phyloP scores from a whole-genome alignment of 192 early-diverging fungal genomes.

The Backusella westeae region DNA sequence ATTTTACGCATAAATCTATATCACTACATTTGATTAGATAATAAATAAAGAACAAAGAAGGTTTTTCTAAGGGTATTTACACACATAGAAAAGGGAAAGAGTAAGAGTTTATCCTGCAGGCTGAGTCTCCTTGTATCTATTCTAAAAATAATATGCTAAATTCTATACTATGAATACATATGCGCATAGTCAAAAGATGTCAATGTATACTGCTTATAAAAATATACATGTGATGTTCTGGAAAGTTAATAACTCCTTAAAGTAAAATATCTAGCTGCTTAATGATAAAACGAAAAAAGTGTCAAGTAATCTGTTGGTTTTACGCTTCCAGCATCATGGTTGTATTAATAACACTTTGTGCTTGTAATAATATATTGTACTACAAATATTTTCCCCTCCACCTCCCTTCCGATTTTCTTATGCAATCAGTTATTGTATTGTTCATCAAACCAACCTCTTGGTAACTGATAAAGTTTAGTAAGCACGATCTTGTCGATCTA shows the following conservation, averaged over 20 bases:
- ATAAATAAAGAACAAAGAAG: not conserved
- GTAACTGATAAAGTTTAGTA: not conserved
- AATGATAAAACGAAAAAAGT: no score
- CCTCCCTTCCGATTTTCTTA: not conserved
- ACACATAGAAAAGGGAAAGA: not conserved
- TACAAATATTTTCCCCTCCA: not conserved
- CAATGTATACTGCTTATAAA: not conserved
- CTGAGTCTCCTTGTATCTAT: no score
- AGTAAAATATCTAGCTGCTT: not conserved
- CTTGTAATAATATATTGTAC: not conserved
- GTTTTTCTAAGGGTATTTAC: not conserved
- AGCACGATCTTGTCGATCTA: not conserved
- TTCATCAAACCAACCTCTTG: not conserved
- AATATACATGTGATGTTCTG: not conserved
- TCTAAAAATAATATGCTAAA: no score
- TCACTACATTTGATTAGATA: not conserved
- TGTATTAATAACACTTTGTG: not conserved
- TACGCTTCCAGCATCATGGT: not conserved
- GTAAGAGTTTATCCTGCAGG: no score
- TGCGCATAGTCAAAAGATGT: not conserved
- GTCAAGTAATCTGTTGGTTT: not conserved
- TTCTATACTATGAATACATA: not conserved
- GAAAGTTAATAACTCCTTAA: not conserved
- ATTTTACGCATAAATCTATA: not conserved
- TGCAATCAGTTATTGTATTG: not conserved